These are phyloP conservation scores for Leccinellum luteum DNA, from an alignment of 768 basidiomycete species.

Conservation along the genomic window DNA sequence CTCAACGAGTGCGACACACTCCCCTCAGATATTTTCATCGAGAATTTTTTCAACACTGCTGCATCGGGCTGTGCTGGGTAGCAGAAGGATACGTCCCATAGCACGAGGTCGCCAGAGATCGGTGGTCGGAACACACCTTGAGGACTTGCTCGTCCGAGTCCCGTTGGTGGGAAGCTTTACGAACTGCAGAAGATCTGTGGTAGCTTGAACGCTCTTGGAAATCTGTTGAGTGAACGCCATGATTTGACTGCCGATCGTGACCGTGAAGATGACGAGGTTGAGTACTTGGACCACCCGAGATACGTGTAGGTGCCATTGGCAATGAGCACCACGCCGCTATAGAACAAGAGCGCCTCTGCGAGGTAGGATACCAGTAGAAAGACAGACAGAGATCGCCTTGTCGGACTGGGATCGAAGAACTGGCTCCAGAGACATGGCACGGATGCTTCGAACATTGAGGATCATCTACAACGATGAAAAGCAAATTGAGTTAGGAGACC, in stretches of 20 bases:
- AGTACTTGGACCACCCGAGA: conserved; percentile 86
- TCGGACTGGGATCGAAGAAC: conserved; percentile 73
- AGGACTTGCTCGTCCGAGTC: conserved; percentile 74
- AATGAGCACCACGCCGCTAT: conserved; percentile 85
- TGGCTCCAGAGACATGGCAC: conserved; percentile 79
- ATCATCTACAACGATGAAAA: conserved; percentile 50
- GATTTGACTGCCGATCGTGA: conserved; percentile 87
- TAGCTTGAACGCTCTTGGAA: conserved; percentile 83
- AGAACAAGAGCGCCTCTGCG: conserved; percentile 89
- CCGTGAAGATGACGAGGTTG: conserved; percentile 88
- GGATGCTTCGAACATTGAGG: conserved; percentile 80
- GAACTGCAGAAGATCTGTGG: conserved; percentile 72
- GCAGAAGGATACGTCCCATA: conserved; percentile 65
- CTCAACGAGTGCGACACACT: conserved; percentile 93
- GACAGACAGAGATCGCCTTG: conserved; percentile 54
- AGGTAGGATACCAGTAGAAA: conserved; percentile 72
- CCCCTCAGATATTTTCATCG: conserved; percentile 64
- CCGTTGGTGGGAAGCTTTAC: conserved; percentile 51
- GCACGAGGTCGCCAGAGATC: conserved; percentile 64
- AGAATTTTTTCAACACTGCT: conserved; percentile 64
- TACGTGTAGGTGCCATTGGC: conserved; percentile 80
- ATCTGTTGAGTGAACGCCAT: conserved; percentile 88
- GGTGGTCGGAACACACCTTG: conserved; percentile 63
- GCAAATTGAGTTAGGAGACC: conserved; percentile 1
- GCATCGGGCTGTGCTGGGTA: conserved; percentile 81